These are phyloP conservation scores for Austroboletus eburneus DNA, from an alignment of 768 basidiomycete species.

Conservation along the genomic window DNA sequence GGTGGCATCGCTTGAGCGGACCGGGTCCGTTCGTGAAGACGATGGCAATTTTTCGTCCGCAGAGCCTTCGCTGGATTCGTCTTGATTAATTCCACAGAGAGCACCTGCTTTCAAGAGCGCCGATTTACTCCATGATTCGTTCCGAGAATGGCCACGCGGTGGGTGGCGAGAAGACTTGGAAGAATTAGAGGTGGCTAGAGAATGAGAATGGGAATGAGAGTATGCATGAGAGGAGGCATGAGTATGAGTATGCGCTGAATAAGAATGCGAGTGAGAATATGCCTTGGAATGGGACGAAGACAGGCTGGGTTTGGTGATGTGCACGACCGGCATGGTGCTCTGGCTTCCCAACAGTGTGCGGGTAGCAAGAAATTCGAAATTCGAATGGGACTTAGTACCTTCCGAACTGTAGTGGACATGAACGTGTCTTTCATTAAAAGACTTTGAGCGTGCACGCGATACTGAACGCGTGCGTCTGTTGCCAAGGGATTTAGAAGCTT, in stretches of 20 bases:
- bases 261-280: constrained; percentile 27
- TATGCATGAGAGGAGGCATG: constrained; percentile 25
- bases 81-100: constrained; percentile 23
- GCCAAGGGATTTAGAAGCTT: constrained; percentile 60
- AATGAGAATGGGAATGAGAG: constrained; percentile 38
- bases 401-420: constrained; percentile 18
- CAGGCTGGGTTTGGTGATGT: constrained; percentile 16
- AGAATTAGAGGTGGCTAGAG: constrained; percentile 32
- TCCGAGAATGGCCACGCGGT: constrained; percentile 30
- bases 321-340: constrained; percentile 42
- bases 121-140: constrained; percentile 36
- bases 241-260: constrained; percentile 15
- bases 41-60: constrained; percentile 22
- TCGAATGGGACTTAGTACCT: constrained; percentile 18
- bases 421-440: constrained; percentile 20
- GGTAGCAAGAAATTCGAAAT: constrained; percentile 59
- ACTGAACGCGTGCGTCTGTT: constrained; percentile 60
- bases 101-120: constrained; percentile 35
- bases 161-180: constrained; percentile 28
- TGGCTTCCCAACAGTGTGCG: constrained; percentile 67
- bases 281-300: constrained; percentile 26
- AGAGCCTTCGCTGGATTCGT: constrained; percentile 23
- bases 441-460: constrained; percentile 51
- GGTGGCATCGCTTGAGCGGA: constrained; percentile 2
- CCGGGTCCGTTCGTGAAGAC: constrained; percentile 16